Percentiles rank a stretch among this genome's conserved stretches.
Evolutionary conservation across 768 basidiomycete genomes (phyloP).

Genomic region (Psilocybe cyanescens): DNA sequence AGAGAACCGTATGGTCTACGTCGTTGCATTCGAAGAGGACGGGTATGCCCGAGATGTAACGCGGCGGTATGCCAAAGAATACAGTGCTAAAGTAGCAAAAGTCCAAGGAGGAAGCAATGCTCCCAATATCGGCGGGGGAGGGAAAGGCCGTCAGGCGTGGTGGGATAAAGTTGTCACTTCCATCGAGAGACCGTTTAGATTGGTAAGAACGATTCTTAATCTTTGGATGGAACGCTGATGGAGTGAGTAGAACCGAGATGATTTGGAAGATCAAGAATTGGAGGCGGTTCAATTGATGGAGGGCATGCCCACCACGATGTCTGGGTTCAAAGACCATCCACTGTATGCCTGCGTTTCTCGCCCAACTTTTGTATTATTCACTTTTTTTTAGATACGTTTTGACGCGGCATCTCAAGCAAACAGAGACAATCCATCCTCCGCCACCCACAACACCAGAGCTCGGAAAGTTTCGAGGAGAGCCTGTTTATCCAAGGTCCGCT

Average conservation of each 20-base stretch:
- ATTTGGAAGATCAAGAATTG: constrained; percentile 91
- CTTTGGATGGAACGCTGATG: constrained; percentile 6
- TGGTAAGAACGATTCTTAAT: constrained; percentile 56
- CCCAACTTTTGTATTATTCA: not conserved
- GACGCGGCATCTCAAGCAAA: constrained; percentile 83
- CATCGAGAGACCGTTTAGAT: constrained; percentile 76
- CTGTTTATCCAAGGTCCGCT: constrained; percentile 85
- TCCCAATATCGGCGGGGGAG: constrained; percentile 43
- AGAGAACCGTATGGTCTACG: constrained; percentile 92
- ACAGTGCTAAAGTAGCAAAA: constrained; percentile 79
- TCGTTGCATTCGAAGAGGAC: constrained; percentile 94
- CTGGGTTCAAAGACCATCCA: constrained; percentile 96
- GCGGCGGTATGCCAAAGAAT: constrained; percentile 82
- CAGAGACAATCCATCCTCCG: constrained; percentile 82
- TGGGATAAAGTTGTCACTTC: constrained; percentile 73
- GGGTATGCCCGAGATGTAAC: constrained; percentile 92
- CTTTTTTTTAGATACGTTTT: constrained; percentile 56
- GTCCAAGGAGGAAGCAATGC: constrained; percentile 61
- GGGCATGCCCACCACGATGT: constrained; percentile 90
- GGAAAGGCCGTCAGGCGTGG: constrained; percentile 78
- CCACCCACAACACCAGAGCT: constrained; percentile 66
- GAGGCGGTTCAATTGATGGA: constrained; percentile 76
- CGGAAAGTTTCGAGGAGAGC: constrained; percentile 91
- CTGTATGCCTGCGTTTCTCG: constrained; percentile 50
- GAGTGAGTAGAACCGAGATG: constrained; percentile 73